Conservation (phyloP, 257 asterid genomes). For the Leonotis leonurus region DNA sequence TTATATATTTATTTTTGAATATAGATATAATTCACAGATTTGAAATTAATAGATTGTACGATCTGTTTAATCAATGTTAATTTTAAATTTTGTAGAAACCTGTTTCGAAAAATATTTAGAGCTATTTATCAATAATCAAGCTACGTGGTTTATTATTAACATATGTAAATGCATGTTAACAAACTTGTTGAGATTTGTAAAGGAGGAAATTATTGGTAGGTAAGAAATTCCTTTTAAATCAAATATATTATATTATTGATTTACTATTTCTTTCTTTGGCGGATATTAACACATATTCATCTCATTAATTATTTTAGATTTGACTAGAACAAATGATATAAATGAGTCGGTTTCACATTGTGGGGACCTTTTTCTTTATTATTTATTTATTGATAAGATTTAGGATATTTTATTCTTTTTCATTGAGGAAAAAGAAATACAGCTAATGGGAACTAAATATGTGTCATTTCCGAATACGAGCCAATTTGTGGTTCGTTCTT, state of each 20-base stretch:
- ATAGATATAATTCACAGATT: too few species aligned
- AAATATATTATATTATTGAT: background rate
- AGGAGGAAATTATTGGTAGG: constrained; percentile 13
- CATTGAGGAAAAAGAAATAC: background rate
- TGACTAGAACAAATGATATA: background rate
- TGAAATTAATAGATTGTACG: too few species aligned
- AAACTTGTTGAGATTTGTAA: background rate
- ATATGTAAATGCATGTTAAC: too few species aligned
- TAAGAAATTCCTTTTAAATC: background rate
- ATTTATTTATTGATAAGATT: background rate
- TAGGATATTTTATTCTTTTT: background rate
- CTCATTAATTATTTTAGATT: background rate
- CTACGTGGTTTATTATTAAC: too few species aligned
- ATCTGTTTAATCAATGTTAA: too few species aligned
- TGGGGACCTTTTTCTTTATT: background rate
- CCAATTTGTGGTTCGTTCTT: constrained; percentile 12
- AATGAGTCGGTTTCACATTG: background rate
- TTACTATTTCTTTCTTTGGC: background rate
- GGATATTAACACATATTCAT: constrained; percentile 7
- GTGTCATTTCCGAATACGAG: constrained; percentile 13
- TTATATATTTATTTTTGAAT: too few species aligned
- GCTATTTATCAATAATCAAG: too few species aligned
- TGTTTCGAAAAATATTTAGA: too few species aligned
- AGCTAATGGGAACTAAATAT: constrained; percentile 23
- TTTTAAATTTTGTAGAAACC: too few species aligned